phyloP scores from a whole-genome alignment of 1,284 basidiomycete genomes.

The Ceratobasidium sp. region DNA sequence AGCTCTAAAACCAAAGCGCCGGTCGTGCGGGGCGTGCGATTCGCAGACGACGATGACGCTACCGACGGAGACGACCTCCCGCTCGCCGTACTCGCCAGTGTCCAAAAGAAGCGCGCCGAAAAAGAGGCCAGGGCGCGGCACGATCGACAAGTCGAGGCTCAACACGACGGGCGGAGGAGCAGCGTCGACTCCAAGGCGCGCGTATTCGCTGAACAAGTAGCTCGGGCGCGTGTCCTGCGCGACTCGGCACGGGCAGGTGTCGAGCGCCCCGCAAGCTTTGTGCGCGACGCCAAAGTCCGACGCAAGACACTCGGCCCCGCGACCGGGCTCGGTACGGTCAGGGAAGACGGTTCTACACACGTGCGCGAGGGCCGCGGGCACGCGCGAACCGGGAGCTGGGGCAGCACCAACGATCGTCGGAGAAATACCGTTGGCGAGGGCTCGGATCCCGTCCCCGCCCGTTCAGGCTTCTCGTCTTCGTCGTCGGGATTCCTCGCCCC shows the following conservation, averaged over 20 bases:
- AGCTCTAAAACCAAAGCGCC: not conserved
- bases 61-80: conserved; percentile 30
- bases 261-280: conserved; percentile 19
- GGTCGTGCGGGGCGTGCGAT: conserved; percentile 19
- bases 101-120: conserved; percentile 31
- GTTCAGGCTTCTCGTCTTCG: not conserved
- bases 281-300: conserved; percentile 11
- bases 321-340: conserved; percentile 6
- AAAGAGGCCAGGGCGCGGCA: conserved; percentile 13
- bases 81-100: conserved; percentile 20
- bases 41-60: conserved; percentile 28
- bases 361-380: not conserved
- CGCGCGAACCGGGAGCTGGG: not conserved
- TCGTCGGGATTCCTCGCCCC: not conserved
- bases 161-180: not conserved
- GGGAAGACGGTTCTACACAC: not conserved
- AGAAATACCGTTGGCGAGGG: conserved; percentile 16
- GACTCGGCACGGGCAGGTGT: conserved; percentile 15
- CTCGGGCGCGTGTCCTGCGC: conserved; percentile 7
- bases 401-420: not conserved
- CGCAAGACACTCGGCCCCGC: not conserved
- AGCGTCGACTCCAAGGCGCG: not conserved
- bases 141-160: not conserved
- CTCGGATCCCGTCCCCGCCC: not conserved
- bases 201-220: conserved; percentile 13